Base-by-base conservation (phyloP, 2,329 filamentous ascomycete genomes). In the Zymoseptoria tritici region DNA sequence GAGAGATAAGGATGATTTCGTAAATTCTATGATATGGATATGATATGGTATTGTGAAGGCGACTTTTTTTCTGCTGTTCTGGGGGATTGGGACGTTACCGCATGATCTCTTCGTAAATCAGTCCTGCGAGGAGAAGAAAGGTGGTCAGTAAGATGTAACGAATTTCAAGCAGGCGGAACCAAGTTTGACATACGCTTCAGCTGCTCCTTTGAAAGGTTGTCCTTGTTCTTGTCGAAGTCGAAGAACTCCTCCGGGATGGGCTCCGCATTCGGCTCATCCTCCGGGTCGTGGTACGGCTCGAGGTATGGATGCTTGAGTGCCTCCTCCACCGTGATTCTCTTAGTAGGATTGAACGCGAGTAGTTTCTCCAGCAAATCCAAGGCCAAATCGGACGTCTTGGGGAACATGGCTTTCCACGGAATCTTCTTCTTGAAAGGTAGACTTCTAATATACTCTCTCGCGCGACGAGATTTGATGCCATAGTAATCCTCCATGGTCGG, bases 401-500 rank as follows among this genome's bases (percentile, higher is more conserved):
- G 93, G 83, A 99, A 99, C 75, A 99, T 86, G 52, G 89, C 90
- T 75, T 94, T 90, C 85, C 97, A 94, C 0, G 94, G 92, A 54
- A 97, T 95, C 86, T 97, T 97, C 87, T 97, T 63, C 22, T 59
- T 59, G 46, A 68, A 61, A 2, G 62, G 57, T 2, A 62, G 70
- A 78, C 78, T 56, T 79, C 94, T 91, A 73, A 99, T 99, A 79
- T 99, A 99, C 78, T 99, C 94, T 66, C 94, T 86, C 55, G 94
- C 94, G 71, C 94, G 90, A 66, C 94, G 89, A 57, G 94, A 97
- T 80, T 99, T 99, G 84, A 99, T 99, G 66, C 94, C 94, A 71
- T 99, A 99, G 83, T 99, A 99, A 75, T 99, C 94, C 76, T 99
- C 94, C 94, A 99, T 99, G 11, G 94, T 99, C 2, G 94, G 94